Base-by-base conservation (phyloP, 2,329 filamentous ascomycete species). In the Graphiopsis chlorocephala region DNA sequence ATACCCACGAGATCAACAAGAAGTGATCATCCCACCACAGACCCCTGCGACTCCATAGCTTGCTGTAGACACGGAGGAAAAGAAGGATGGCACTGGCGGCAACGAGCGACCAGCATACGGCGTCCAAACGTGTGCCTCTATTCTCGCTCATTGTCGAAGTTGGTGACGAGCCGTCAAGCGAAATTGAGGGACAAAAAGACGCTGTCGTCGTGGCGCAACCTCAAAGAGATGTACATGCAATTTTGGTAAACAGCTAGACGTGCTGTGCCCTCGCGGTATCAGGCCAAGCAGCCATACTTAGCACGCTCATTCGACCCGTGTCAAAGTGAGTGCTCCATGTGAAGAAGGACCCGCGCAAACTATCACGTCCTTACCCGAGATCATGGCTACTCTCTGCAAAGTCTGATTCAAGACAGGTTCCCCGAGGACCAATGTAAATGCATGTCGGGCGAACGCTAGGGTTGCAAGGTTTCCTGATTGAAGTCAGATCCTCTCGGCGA, bases 21-120 rank as follows among this genome's bases (percentile, higher is more conserved):
- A 62, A 62, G 48, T 62, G 60, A 42, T 62, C 60, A 42, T 62
- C 60, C 60, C 60, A 62, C 60, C 60, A 62, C 11, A 62, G 60
- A 25, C 60, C 60, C 48, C 25, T 62, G 33, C 47, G 47, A 42
- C 60, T 35, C 60, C 60, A 55, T 55, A 62, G 15, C 26, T 62
- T 62, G 60, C 60, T 53, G 60, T 55, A 62, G 12, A 62, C 35
- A 15, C 60, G 60, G 20, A 62, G 33, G 17, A 45, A 53, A 8
- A 62, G 60, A 5, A 62, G 17, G 17, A 62, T 29, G 5, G 14
- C 60, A 10, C 31, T 45, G 17, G 28, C 48, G 23, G 31, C 47
- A 7, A 26, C 26, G 31, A 62, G 31, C 15, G 60, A 29, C 60
- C 60, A 62, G 48, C 31, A n/a, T 7, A 55, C 48, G 48, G 48